Conservation (phyloP, 441 rosid species). For the Capsella rubella region DNA sequence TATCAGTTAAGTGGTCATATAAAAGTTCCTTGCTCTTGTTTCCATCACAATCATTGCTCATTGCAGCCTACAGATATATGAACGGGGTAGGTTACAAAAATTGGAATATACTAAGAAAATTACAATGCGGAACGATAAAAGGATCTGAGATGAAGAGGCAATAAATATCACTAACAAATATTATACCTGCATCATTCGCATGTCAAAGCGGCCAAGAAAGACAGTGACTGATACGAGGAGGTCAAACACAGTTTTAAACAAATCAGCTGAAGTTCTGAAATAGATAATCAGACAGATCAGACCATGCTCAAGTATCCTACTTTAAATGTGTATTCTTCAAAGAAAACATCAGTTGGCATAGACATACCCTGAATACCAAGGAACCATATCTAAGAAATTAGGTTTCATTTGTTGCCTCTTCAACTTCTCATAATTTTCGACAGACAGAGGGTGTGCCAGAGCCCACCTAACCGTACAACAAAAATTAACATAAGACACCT, state of each 20-base stretch:
- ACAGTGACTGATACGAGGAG: constrained; percentile 97
- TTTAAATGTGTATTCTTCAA: constrained; percentile 9
- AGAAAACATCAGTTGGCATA: constrained; percentile 21
- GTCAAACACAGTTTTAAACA: constrained; percentile 97
- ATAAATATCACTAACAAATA: not conserved
- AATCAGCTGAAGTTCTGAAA: constrained; percentile 98
- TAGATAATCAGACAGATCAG: constrained; percentile 37
- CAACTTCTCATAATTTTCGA: constrained; percentile 76
- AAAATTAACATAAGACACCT: constrained; percentile 16
- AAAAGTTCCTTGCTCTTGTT: constrained; percentile 65
- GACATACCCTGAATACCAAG: constrained; percentile 98
- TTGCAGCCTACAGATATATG: constrained; percentile 76
- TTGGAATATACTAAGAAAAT: not conserved
- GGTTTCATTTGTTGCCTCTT: constrained; percentile 94
- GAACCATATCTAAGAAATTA: constrained; percentile 98
- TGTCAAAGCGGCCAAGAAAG: constrained; percentile 99
- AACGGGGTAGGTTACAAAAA: not conserved
- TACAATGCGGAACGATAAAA: not conserved
- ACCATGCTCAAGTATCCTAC: not conserved
- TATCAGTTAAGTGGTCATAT: constrained; percentile 78
- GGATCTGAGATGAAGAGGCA: not conserved
- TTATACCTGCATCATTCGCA: constrained; percentile 99
- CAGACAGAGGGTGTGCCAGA: constrained; percentile 89
- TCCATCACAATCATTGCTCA: constrained; percentile 65
- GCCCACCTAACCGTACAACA: constrained; percentile 76